Percentiles rank a stretch among this genome's conserved stretches.
Conservation (phyloP, 2,329 filamentous ascomycete species). For the Neonectria sp. region DNA sequence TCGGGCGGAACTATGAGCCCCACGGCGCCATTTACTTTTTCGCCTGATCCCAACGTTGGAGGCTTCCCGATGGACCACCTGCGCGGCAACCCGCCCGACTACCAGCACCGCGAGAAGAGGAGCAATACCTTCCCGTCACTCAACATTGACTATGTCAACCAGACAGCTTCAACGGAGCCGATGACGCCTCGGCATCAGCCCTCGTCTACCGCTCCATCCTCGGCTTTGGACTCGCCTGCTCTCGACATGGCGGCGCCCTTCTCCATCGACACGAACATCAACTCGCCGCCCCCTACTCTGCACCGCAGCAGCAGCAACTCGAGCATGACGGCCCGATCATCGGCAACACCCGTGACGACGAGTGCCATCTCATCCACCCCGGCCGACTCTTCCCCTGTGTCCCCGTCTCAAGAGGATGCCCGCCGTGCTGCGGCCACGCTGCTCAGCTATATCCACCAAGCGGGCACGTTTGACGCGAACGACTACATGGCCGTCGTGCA, state of each 20-base stretch:
- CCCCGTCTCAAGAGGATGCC: conserved; percentile 89
- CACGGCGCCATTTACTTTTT: conserved; percentile 81
- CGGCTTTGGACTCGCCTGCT: conserved; percentile 66
- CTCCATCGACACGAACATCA: conserved; percentile 61
- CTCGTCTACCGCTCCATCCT: conserved; percentile 64
- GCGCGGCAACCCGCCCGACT: conserved; percentile 61
- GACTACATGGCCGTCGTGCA: conserved; percentile 86
- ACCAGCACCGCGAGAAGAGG: conserved; percentile 77
- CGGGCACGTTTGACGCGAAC: conserved; percentile 80
- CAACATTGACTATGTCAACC: conserved; percentile 71
- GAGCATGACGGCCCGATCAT: conserved; percentile 50
- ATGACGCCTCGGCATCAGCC: conserved; percentile 66
- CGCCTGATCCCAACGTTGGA: conserved; percentile 79
- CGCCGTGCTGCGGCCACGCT: conserved; percentile 85
- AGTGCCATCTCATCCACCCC: conserved; percentile 43
- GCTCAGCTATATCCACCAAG: conserved; percentile 83
- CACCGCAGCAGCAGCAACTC: conserved; percentile 55
- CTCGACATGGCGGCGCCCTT: conserved; percentile 63
- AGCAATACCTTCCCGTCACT: conserved; percentile 89
- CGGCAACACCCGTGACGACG: conserved; percentile 37
- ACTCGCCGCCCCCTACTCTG: conserved; percentile 53
- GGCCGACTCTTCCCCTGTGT: conserved; percentile 71
- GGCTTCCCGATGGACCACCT: conserved; percentile 69
- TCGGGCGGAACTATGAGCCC: conserved; percentile 82
- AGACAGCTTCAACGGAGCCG: conserved; percentile 57